Base-by-base conservation (phyloP, 2,329 filamentous ascomycete species). In the Curvularia verruculosa region DNA sequence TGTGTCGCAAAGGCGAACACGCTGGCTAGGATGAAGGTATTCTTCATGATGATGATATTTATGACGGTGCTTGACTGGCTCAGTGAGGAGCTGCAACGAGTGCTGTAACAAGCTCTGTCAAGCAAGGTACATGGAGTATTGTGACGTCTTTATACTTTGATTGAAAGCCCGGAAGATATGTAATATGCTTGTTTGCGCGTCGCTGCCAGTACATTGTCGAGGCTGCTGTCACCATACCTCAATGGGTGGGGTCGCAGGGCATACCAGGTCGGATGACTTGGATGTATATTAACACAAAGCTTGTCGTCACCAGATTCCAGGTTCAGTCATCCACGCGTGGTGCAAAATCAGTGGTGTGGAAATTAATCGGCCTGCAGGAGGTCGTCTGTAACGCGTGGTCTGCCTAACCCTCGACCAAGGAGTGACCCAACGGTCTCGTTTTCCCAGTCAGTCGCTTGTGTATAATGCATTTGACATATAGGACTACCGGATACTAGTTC, bases 1-100 rank as follows among this genome's bases (percentile, higher is more conserved):
- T 55, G 61, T 2, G 73, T 74, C n/a, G 73, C 67, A 59, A 74
- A 70, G 24, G 50, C 62, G 46, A 60, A 56, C 4, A 68, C 65
- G 1, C 57, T n/a, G n/a, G 53, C 51, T 40, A 56, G 23, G 28
- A 56, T 36, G 26, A 55, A 23, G 3, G 37, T 21, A 39, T 29
- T 53, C 26, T 52, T 60, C 58, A 58, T 60, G 3, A 10, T 60
- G 3, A 10, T 49, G 8, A n/a, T 40, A 9, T 4, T 8, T 23
- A 15, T 26, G 44, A 19, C 46, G n/a, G 21, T 28, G 15, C 19
- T 3, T 49, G 23, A 21, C 26, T 15, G 19, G 5, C 21, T 26
- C 13, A 1, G 23, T n/a, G 15, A 43, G 40, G n/a, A 21, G 13
- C 6, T 21, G 13, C 36, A 49, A 39, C 18, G 31, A 51, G 5